Percentiles rank a stretch among this genome's conserved stretches.
Conservation (phyloP, 2,329 filamentous ascomycete species). For the Monilinia vaccinii-corymbosi region DNA sequence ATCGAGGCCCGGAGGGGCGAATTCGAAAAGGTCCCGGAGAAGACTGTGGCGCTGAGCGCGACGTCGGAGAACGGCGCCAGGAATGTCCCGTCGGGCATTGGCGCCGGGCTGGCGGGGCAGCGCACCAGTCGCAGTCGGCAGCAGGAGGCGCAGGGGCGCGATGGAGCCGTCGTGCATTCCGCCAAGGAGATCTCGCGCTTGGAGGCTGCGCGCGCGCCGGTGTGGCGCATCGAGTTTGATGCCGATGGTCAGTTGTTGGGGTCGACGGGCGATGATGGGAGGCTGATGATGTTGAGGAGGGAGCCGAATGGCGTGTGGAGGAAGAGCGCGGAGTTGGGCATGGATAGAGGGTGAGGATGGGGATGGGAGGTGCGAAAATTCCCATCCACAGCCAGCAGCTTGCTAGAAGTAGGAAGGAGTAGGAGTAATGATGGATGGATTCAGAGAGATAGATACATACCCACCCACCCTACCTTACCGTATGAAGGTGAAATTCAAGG, state of each 20-base stretch:
- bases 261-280: constrained; percentile 68
- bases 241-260: constrained; percentile 63
- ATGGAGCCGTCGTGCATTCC: constrained; percentile 57
- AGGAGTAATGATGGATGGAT: no score
- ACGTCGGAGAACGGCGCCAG: constrained; percentile 21
- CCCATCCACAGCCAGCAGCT: no score
- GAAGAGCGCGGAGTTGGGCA: constrained; percentile 27
- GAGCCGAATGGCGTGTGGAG: constrained; percentile 26
- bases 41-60: constrained; percentile 17
- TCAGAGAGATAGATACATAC: no score
- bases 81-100: constrained; percentile 41
- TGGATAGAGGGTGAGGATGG: constrained; percentile 15
- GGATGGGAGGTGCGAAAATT: no score
- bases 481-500: no score
- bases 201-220: constrained; percentile 57
- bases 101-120: constrained; percentile 40
- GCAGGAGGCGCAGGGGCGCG: constrained; percentile 37
- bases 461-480: no score
- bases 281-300: constrained; percentile 52
- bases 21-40: constrained; percentile 24
- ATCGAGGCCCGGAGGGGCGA: constrained; percentile 22
- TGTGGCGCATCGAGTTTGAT: constrained; percentile 68
- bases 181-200: constrained; percentile 57
- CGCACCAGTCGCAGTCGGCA: constrained; percentile 37
- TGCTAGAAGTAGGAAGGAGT: no score